phyloP scores from a whole-genome alignment of 2,329 filamentous ascomycete species.

The Cordyceps fumosorosea region DNA sequence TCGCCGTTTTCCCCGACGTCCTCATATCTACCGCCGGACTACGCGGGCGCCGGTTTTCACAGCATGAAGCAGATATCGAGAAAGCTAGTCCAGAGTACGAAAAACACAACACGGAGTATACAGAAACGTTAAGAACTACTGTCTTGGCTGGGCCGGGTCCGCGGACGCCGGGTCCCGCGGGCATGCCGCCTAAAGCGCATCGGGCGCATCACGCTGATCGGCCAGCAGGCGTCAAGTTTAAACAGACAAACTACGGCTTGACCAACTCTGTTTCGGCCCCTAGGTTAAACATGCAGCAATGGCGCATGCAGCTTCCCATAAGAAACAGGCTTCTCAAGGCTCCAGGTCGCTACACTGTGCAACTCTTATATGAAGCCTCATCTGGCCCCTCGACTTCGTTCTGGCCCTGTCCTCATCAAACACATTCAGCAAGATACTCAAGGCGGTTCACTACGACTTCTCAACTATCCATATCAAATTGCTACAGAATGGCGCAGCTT shows the following conservation, averaged over 20 bases:
- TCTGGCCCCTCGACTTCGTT: background rate
- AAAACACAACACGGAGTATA: too few relatives aligned
- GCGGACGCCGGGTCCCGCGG: too few relatives aligned
- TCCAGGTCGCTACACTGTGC: background rate
- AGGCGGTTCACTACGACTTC: background rate
- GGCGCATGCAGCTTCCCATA: background rate
- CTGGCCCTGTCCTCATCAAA: too few relatives aligned
- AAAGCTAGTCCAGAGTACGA: too few relatives aligned
- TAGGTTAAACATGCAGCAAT: background rate
- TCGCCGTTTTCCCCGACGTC: too few relatives aligned
- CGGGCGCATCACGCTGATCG: too few relatives aligned
- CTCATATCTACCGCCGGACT: too few relatives aligned
- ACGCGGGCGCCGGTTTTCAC: too few relatives aligned
- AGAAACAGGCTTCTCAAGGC: background rate
- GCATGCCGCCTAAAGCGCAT: background rate
- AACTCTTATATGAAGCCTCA: background rate
- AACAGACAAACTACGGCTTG: too few relatives aligned
- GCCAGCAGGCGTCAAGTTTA: background rate
- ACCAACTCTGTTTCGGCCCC: background rate
- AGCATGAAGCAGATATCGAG: too few relatives aligned
- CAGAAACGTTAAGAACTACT: background rate
- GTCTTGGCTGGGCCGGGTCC: background rate
- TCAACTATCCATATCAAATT: background rate
- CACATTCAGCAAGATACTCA: background rate
- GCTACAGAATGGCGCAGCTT: background rate